Conservation (phyloP, 1,284 basidiomycete genomes). For the Cryptococcus sp. region DNA sequence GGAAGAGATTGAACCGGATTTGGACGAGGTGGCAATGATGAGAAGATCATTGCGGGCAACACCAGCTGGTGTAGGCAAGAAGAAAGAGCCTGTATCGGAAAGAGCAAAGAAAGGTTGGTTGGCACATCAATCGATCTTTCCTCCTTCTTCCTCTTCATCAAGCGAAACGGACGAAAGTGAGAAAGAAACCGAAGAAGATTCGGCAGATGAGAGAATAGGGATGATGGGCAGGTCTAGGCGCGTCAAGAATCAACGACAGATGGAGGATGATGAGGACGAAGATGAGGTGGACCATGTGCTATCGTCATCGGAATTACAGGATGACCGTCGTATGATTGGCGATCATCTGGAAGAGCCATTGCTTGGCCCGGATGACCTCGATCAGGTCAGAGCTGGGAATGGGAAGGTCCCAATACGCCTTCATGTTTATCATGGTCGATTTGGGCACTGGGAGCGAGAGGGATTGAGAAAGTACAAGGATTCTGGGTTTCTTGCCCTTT, state of each 20-base stretch:
- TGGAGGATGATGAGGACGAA: slow-evolving; percentile 9
- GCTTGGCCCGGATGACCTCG: slow-evolving; percentile 32
- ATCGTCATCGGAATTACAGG: slow-evolving; percentile 17
- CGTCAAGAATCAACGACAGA: slow-evolving; percentile 2
- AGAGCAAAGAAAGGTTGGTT: slow-evolving; percentile 44
- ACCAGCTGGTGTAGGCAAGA: not conserved
- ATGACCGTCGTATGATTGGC: not conserved
- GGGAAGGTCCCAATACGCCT: slow-evolving; percentile 33
- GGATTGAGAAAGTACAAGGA: slow-evolving; percentile 47
- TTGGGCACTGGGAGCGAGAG: slow-evolving; percentile 45
- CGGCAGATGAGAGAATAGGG: slow-evolving; percentile 19
- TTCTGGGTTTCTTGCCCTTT: slow-evolving; percentile 42
- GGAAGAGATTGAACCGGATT: slow-evolving; percentile 25
- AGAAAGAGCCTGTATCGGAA: slow-evolving; percentile 11
- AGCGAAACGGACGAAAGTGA: slow-evolving; percentile 34
- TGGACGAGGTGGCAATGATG: slow-evolving; percentile 33
- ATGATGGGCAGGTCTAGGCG: slow-evolving; percentile 29
- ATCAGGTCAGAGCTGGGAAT: slow-evolving; percentile 8
- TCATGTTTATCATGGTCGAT: slow-evolving; percentile 45
- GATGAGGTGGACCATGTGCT: slow-evolving; percentile 12
- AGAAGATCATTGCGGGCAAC: slow-evolving; percentile 24
- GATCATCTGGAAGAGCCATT: slow-evolving; percentile 31
- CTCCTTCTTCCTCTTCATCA: slow-evolving; percentile 37
- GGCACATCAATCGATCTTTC: slow-evolving; percentile 48
- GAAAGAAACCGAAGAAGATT: slow-evolving; percentile 35